These are phyloP conservation scores for Handroanthus guayacan DNA, from an alignment of 257 asterid genomes.

Conservation along the genomic window DNA sequence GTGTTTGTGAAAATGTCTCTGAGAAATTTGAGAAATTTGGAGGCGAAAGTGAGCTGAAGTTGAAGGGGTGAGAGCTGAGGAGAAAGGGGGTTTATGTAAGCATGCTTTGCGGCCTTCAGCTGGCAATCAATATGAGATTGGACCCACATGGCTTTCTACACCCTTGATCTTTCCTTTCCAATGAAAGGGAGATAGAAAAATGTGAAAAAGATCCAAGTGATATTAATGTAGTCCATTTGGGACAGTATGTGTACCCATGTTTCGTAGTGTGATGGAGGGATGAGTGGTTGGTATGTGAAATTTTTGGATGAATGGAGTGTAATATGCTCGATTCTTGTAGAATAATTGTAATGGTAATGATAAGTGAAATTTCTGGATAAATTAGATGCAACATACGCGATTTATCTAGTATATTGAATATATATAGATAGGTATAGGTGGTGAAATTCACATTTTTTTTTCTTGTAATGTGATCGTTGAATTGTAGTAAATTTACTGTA, in stretches of 20 bases:
- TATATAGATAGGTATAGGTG: too few species aligned
- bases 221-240: not conserved
- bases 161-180: slow-evolving; percentile 37
- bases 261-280: not conserved
- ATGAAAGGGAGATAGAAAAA: not conserved
- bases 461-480: too few species aligned
- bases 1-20: slow-evolving; percentile 37
- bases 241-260: not conserved
- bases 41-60: not conserved
- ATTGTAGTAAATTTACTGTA: too few species aligned
- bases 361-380: too few species aligned
- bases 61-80: not conserved
- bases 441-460: too few species aligned
- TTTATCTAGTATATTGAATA: too few species aligned
- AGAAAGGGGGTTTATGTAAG: slow-evolving; percentile 52
- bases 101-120: slow-evolving; percentile 68
- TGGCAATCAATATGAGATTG: slow-evolving; percentile 48
- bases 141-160: slow-evolving; percentile 56
- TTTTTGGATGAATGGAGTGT: not conserved
- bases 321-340: not conserved
- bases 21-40: not conserved
- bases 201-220: not conserved
- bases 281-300: not conserved
- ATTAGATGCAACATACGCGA: too few species aligned
- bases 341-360: too few species aligned